Base-by-base conservation (phyloP, 495 filamentous ascomycete genomes). In the Hapsidospora chrysogenum region DNA sequence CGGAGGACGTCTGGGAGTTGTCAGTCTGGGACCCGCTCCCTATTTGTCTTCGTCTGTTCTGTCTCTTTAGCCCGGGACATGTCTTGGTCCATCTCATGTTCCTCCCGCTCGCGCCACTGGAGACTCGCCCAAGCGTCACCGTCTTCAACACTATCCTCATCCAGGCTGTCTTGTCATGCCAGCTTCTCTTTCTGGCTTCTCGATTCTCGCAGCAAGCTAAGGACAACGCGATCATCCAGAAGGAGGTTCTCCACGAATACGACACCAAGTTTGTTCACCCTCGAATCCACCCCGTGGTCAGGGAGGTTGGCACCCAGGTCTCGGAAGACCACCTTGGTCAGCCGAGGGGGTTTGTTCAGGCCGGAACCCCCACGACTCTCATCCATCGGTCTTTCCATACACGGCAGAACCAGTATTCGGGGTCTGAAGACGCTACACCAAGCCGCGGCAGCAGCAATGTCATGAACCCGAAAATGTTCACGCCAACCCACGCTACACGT, bases 251-350 rank as follows among this genome's bases (percentile, higher is more conserved):
- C 59, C 74, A 84, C 49, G 89, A 97, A 57, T 97, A 97, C 55
- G 83, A 97, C 53, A 80, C 73, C 31, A 96, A 96, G 63, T 93
- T 72, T 41, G 89, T 97, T 2, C 83, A 92, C 50, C 89, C 92
- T 8, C 66, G 76, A n/a, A 70, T 92, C 7, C 78, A 87, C 39
- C 76, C 72, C 8, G 64, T 78, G 13, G 76, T 81, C 46, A 72
- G 89, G 41, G 84, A 96, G 49, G 85, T 89, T 4, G 80, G 70
- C 8, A 85, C 75, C 0, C 85, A 95, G 46, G 70, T 74, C 28
- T 63, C 68, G 0, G 46, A 58, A 35, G 54, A 50, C 31, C 54
- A 60, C 15, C 45, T 60, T 18, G 55, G 60, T 41, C 50, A 59
- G 17, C 63, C 70, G 2, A 42, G 56, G 3, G 66, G 69, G 32